These are phyloP conservation scores for Melanomma pulvis-pyrius DNA, from an alignment of 495 filamentous ascomycete genomes.

Conservation along the genomic window DNA sequence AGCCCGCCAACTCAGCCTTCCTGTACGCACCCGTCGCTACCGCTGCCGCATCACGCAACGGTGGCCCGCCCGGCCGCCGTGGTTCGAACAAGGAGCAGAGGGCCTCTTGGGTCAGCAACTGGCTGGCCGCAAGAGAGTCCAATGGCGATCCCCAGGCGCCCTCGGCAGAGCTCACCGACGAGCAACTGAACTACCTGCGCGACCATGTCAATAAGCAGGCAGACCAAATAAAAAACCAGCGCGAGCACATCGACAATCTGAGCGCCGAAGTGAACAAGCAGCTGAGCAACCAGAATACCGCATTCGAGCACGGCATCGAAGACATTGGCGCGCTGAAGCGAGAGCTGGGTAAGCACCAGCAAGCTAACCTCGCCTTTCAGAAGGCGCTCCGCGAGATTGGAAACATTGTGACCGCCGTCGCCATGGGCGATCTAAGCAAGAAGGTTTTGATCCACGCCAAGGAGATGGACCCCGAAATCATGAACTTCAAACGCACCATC, in stretches of 20 bases:
- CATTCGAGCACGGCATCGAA: constrained; percentile 50
- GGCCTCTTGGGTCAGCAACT: constrained; percentile 47
- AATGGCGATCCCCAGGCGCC: constrained; percentile 36
- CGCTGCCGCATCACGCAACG: constrained; percentile 17
- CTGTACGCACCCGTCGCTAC: constrained; percentile 20
- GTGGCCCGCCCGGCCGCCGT: constrained; percentile 28
- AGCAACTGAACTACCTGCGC: constrained; percentile 52
- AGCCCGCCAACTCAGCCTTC: constrained; percentile 45
- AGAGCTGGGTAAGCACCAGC: constrained; percentile 92
- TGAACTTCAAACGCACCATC: constrained; percentile 95
- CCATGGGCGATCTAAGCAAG: constrained; percentile 94
- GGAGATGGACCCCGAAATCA: constrained; percentile 99
- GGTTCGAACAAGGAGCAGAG: constrained; percentile 37
- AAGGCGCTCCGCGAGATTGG: constrained; percentile 97
- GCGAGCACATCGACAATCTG: constrained; percentile 56
- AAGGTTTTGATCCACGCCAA: constrained; percentile 95
- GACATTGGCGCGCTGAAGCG: constrained; percentile 75
- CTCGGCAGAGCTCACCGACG: constrained; percentile 44
- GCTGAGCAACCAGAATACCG: constrained; percentile 60
- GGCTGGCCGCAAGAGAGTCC: constrained; percentile 41
- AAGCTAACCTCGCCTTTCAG: constrained; percentile 98
- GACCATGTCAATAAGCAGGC: constrained; percentile 56
- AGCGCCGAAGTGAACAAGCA: constrained; percentile 48
- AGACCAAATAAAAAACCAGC: constrained; percentile 60
- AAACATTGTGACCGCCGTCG: constrained; percentile 93